Conservation (phyloP, 2,329 filamentous ascomycete species). For the Botrytis medusae region DNA sequence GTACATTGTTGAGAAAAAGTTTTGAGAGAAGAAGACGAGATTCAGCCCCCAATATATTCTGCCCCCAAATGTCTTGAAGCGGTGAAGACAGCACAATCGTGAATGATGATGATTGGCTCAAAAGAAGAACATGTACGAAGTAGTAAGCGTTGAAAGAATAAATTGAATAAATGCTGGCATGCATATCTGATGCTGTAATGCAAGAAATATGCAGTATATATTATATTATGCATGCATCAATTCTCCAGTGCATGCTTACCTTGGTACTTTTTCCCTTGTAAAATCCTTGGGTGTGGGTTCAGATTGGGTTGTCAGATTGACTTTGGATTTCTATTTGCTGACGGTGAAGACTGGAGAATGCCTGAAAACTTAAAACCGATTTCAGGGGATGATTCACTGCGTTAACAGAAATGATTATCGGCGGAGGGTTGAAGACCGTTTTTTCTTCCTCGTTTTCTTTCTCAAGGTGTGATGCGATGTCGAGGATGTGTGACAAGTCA, state of each 20-base stretch:
- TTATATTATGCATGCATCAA: neutral
- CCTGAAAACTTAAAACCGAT: neutral
- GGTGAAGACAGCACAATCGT: neutral
- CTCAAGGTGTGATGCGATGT: neutral
- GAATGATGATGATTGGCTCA: neutral
- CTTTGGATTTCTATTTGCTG: neutral
- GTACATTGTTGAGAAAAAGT: neutral
- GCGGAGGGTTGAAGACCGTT: neutral
- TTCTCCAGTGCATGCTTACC: neutral
- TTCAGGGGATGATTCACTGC: neutral
- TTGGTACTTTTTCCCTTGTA: neutral
- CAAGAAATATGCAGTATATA: conserved; percentile 1
- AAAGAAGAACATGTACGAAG: neutral
- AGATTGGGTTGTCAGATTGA: neutral
- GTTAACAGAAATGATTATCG: neutral
- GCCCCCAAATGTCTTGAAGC: neutral
- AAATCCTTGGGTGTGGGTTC: neutral
- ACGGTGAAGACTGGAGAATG: neutral
- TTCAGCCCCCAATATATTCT: conserved; percentile 3
- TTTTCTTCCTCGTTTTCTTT: neutral
- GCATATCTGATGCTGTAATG: neutral
- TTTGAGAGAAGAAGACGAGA: neutral
- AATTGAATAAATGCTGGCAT: neutral
- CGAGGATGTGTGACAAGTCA: neutral
- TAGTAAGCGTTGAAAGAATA: neutral